These are phyloP conservation scores for Gossypium raimondii DNA, from an alignment of 345 rosid species.

Conservation along the genomic window DNA sequence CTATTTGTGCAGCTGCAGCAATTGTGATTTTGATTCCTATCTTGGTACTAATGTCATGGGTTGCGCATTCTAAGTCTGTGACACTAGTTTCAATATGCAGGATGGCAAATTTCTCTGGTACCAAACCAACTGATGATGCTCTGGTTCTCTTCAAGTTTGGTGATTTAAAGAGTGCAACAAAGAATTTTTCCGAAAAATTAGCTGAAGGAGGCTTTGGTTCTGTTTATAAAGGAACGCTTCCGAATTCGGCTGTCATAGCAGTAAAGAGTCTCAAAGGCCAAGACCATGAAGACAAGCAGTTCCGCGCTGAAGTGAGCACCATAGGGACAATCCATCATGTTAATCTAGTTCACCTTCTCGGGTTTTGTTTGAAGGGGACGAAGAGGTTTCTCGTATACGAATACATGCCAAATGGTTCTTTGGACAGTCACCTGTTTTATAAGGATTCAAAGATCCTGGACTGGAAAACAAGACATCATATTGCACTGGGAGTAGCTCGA, in stretches of 20 bases:
- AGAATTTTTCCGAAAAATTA: conserved; percentile 44
- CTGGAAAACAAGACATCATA: conserved; percentile 52
- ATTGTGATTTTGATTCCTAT: background rate
- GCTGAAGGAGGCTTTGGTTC: conserved; percentile 64
- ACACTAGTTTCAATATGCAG: background rate
- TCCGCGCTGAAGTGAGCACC: conserved; percentile 13
- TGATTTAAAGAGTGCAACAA: conserved; percentile 29
- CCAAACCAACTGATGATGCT: background rate
- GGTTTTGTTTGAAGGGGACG: background rate
- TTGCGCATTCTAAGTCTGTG: too few species aligned
- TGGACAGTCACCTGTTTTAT: conserved; percentile 45
- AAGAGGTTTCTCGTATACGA: conserved; percentile 9
- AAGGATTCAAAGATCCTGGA: conserved; percentile 32
- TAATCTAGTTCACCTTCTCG: conserved; percentile 13
- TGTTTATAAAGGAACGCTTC: conserved; percentile 48
- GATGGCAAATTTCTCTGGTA: background rate
- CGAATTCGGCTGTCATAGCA: conserved; percentile 40
- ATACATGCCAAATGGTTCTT: conserved; percentile 32
- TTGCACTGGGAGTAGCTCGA: conserved; percentile 51
- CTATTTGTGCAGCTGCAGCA: conserved; percentile 5
- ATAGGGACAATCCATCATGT: conserved; percentile 10
- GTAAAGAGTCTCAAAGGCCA: conserved; percentile 56
- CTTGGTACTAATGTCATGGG: background rate
- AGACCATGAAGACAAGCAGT: conserved; percentile 50
- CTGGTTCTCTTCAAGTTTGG: background rate